Conservation (phyloP, 345 rosid genomes). For the Aquilaria sinensis region DNA sequence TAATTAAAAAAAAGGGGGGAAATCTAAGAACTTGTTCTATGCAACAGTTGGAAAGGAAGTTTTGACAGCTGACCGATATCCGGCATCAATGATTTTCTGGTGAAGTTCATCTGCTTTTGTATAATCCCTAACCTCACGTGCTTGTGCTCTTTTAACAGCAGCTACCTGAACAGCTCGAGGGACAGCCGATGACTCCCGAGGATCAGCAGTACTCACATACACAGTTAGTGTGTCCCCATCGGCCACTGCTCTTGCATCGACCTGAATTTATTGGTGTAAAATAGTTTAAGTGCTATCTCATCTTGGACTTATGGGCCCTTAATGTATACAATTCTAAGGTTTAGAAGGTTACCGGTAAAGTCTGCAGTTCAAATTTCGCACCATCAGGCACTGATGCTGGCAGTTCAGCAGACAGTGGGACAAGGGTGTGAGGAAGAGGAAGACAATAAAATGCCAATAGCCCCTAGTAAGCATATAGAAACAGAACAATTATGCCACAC, state of each 20-base stretch:
- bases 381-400: slow-evolving; percentile 45
- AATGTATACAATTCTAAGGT: neutral
- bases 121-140: slow-evolving; percentile 52
- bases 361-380: slow-evolving; percentile 48
- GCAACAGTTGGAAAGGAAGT: slow-evolving; percentile 6
- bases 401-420: slow-evolving; percentile 27
- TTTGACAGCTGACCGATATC: slow-evolving; percentile 51
- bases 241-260: slow-evolving; percentile 61
- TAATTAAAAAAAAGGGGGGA: neutral
- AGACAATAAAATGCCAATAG: slow-evolving; percentile 81
- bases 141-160: slow-evolving; percentile 49
- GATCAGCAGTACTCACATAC: slow-evolving; percentile 51
- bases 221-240: slow-evolving; percentile 84
- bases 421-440: slow-evolving; percentile 41
- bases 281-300: no score
- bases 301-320: no score
- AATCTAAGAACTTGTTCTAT: neutral
- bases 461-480: slow-evolving; percentile 32
- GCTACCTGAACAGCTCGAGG: slow-evolving; percentile 56
- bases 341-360: slow-evolving; percentile 53
- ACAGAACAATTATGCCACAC: neutral
- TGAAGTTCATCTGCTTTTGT: slow-evolving; percentile 57
- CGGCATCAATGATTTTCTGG: slow-evolving; percentile 45
- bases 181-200: slow-evolving; percentile 51
- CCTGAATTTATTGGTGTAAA: slow-evolving; percentile 31